Evolutionary conservation across 1,284 basidiomycete species (phyloP).

Genomic region (Ganoderma multipileum): DNA sequence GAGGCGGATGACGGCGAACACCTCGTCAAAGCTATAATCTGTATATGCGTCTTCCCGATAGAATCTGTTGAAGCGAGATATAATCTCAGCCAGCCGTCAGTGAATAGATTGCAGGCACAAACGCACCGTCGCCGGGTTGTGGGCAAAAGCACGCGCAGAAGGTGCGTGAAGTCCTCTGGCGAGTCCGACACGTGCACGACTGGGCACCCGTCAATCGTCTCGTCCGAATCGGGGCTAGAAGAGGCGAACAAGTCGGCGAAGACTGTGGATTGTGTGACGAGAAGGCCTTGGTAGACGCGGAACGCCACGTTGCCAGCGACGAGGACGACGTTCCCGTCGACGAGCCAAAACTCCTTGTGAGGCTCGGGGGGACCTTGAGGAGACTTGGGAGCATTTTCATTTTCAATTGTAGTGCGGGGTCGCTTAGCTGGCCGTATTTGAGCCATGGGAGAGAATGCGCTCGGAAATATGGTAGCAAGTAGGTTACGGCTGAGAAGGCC

Average conservation of each 20-base stretch:
- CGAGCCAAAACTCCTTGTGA: constrained; percentile 1
- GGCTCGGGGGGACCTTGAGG: not conserved
- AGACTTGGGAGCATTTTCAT: not conserved
- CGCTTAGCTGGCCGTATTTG: not conserved
- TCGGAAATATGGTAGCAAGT: no score
- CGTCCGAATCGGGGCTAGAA: constrained; percentile 17
- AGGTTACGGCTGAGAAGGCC: no score
- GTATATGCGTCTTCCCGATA: not conserved
- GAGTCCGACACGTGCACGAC: constrained; percentile 6
- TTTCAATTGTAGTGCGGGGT: not conserved
- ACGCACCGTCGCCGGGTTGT: not conserved
- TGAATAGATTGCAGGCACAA: not conserved
- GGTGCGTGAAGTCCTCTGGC: not conserved
- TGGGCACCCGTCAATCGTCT: constrained; percentile 15
- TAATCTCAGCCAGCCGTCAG: not conserved
- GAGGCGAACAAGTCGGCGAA: constrained; percentile 29
- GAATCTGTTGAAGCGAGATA: not conserved
- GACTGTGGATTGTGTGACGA: constrained; percentile 25
- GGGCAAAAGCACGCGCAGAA: not conserved
- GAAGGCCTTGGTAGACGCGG: constrained; percentile 24
- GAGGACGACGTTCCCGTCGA: constrained; percentile 7
- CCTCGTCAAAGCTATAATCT: not conserved
- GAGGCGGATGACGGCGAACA: constrained; percentile 8
- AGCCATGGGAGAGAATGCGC: no score
- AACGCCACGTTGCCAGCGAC: constrained; percentile 14